Evolutionary conservation across 2,329 filamentous ascomycete species (phyloP).

Genomic region (Alternaria consortialis): DNA sequence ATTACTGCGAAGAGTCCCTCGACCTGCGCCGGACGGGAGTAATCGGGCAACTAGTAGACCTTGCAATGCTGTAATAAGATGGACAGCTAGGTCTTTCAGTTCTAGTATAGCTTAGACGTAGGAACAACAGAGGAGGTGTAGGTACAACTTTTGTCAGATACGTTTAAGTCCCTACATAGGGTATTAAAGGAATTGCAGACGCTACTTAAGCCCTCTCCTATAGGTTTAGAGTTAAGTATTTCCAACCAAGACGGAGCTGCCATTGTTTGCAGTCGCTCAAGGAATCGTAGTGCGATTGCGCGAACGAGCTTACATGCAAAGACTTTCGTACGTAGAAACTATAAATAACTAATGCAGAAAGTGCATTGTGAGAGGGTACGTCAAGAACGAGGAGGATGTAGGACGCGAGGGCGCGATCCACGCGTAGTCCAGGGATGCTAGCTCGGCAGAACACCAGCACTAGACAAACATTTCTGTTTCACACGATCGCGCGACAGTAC

Average conservation of each 20-base stretch:
- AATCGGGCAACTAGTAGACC: neutral
- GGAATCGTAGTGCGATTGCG: neutral
- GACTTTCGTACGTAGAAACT: neutral
- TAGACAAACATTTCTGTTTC: no score
- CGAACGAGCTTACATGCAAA: neutral
- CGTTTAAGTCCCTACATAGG: neutral
- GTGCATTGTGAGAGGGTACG: neutral
- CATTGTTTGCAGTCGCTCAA: slow-evolving; percentile 8
- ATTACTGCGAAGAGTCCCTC: neutral
- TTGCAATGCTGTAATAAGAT: slow-evolving; percentile 1
- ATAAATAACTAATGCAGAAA: neutral
- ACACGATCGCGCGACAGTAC: no score
- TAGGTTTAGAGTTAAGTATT: slow-evolving; percentile 18
- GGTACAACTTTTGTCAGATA: slow-evolving; percentile 3
- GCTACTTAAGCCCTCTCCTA: slow-evolving; percentile 15
- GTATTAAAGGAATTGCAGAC: slow-evolving; percentile 13
- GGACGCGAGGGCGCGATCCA: no score
- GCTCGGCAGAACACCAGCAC: no score
- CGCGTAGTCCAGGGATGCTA: no score
- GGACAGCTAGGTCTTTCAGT: slow-evolving; percentile 12
- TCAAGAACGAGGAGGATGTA: no score
- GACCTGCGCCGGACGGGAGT: neutral
- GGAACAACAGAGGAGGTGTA: slow-evolving; percentile 2
- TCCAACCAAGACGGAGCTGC: slow-evolving; percentile 9
- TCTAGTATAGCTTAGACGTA: neutral